Conservation (phyloP, 306 rosid genomes). For the Astragalus membranaceus region DNA sequence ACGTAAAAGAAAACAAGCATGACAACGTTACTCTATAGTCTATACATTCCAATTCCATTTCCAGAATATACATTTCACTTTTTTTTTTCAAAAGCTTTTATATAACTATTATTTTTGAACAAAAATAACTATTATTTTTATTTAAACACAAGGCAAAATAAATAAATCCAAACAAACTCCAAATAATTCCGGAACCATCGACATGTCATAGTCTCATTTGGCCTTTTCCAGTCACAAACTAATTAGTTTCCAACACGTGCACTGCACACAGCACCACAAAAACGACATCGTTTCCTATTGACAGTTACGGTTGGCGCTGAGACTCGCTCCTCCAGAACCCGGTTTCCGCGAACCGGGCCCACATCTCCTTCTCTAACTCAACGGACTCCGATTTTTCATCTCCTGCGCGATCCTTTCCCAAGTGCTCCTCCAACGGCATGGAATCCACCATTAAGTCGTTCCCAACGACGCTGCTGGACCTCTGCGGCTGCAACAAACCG, state of each 20-base stretch:
- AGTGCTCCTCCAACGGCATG: neutral
- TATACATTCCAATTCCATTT: too few relatives aligned
- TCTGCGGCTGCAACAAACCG: conserved; percentile 8
- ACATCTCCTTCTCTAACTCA: conserved; percentile 58
- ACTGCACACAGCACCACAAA: neutral
- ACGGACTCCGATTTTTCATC: conserved; percentile 16
- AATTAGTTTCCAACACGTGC: neutral
- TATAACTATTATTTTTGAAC: too few relatives aligned
- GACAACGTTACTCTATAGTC: too few relatives aligned
- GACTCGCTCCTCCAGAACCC: conserved; percentile 82
- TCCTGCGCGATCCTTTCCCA: neutral
- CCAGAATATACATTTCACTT: too few relatives aligned
- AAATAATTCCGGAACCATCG: neutral
- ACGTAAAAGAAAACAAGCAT: too few relatives aligned
- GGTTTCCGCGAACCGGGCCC: conserved; percentile 51
- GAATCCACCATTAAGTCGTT: neutral
- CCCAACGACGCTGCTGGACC: neutral
- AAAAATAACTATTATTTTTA: too few relatives aligned
- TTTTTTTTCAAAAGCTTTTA: too few relatives aligned
- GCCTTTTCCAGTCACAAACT: neutral
- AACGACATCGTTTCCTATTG: neutral
- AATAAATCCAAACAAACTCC: too few relatives aligned
- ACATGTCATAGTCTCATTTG: neutral
- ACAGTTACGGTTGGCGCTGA: conserved; percentile 32
- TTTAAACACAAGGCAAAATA: too few relatives aligned